These are phyloP conservation scores for Leccinum boreale DNA, from an alignment of 768 basidiomycete species.

Conservation along the genomic window DNA sequence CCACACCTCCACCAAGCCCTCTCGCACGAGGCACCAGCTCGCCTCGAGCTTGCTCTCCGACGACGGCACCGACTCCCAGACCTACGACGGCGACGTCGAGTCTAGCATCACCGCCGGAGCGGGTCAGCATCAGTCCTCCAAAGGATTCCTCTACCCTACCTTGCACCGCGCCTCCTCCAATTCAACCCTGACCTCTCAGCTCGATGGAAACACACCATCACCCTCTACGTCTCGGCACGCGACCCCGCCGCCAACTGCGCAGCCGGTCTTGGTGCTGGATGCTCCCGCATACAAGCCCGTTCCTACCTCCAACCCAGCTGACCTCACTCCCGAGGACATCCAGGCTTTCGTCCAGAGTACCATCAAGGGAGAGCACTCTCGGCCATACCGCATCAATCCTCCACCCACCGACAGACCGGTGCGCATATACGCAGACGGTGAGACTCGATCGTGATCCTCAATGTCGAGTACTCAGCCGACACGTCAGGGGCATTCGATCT, in stretches of 20 bases:
- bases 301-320: slow-evolving; percentile 57
- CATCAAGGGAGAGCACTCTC: slow-evolving; percentile 63
- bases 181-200: slow-evolving; percentile 50
- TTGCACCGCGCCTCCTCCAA: slow-evolving; percentile 46
- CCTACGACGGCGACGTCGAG: slow-evolving; percentile 89
- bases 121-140: slow-evolving; percentile 36
- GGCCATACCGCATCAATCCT: slow-evolving; percentile 80
- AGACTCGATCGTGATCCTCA: slow-evolving; percentile 20
- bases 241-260: slow-evolving; percentile 24
- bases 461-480: not conserved
- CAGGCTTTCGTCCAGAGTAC: slow-evolving; percentile 72
- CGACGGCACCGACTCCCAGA: slow-evolving; percentile 78
- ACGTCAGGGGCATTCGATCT: slow-evolving; percentile 89
- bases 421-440: slow-evolving; percentile 92
- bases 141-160: slow-evolving; percentile 24
- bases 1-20: slow-evolving; percentile 21
- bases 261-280: slow-evolving; percentile 34
- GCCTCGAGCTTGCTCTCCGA: slow-evolving; percentile 58
- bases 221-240: slow-evolving; percentile 19
- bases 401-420: slow-evolving; percentile 80
- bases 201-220: slow-evolving; percentile 18
- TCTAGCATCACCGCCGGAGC: slow-evolving; percentile 63
- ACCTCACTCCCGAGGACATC: slow-evolving; percentile 73
- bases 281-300: slow-evolving; percentile 40
- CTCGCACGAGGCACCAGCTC: slow-evolving; percentile 47